phyloP scores from a whole-genome alignment of 2,329 filamentous ascomycete species.

The Gnomoniopsis smithogilvyi region DNA sequence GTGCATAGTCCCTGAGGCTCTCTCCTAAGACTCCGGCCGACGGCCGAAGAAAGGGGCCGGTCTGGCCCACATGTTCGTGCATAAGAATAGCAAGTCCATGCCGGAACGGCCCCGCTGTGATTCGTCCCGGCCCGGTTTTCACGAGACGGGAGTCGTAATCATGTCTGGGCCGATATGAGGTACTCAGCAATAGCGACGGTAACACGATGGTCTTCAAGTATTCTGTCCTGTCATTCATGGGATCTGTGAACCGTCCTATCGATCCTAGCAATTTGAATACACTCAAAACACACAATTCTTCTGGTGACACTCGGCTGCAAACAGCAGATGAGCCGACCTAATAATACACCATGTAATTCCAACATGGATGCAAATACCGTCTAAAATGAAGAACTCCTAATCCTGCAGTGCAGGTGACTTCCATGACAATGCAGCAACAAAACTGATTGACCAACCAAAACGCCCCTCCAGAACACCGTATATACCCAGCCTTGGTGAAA shows the following conservation, averaged over 20 bases:
- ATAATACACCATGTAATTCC: neutral
- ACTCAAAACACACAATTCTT: neutral
- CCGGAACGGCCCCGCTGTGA: neutral
- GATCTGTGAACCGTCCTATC: neutral
- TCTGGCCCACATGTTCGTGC: too few species aligned
- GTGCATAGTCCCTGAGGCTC: too few species aligned
- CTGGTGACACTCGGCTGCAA: neutral
- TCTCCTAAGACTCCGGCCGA: too few species aligned
- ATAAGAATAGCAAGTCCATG: too few species aligned
- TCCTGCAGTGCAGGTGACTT: neutral
- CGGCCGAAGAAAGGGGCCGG: neutral
- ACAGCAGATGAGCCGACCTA: neutral
- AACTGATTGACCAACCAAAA: neutral
- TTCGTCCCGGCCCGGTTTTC: neutral
- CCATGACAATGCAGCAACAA: neutral
- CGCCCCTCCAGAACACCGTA: neutral
- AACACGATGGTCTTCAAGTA: too few species aligned
- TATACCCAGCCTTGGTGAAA: neutral
- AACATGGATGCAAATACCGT: conserved; percentile 1
- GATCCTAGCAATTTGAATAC: conserved; percentile 9
- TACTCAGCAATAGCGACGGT: too few species aligned
- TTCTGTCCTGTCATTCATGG: too few species aligned
- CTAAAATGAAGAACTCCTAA: neutral
- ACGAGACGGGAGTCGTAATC: too few species aligned
- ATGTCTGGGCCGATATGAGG: too few species aligned